Percentiles rank a stretch among this genome's conserved stretches.
Evolutionary conservation across 139 green algal genomes (phyloP).

Genomic region (Axilococcus clingmanii): DNA sequence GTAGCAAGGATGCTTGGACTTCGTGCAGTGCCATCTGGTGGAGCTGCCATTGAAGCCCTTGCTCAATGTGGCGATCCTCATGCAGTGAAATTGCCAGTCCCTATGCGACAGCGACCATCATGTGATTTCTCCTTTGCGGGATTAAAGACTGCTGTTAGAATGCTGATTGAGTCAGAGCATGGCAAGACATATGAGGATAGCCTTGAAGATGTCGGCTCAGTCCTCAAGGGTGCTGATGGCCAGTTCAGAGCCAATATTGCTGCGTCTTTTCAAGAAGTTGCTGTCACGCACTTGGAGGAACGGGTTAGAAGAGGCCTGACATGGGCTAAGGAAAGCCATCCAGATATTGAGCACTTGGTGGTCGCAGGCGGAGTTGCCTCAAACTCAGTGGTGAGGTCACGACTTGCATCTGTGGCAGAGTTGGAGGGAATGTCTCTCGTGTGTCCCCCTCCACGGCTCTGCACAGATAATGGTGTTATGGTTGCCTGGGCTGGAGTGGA

Average conservation of each 20-base stretch:
- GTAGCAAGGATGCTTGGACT: slow-evolving; percentile 85
- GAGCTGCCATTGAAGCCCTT: slow-evolving; percentile 69
- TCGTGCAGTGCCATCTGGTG: slow-evolving; percentile 62
- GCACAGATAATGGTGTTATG: slow-evolving; percentile 98
- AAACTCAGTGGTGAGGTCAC: slow-evolving; percentile 66
- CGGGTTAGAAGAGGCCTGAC: slow-evolving; percentile 32
- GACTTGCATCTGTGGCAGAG: slow-evolving; percentile 37
- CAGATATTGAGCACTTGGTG: slow-evolving; percentile 52
- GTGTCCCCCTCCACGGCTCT: slow-evolving; percentile 70
- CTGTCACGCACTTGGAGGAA: slow-evolving; percentile 78
- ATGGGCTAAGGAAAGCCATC: slow-evolving; percentile 52
- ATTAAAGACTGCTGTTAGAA: slow-evolving; percentile 81
- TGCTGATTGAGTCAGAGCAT: slow-evolving; percentile 46
- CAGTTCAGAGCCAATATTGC: slow-evolving; percentile 79
- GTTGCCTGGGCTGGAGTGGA: slow-evolving; percentile 94
- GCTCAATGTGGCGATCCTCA: slow-evolving; percentile 53
- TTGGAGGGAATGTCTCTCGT: slow-evolving; percentile 52
- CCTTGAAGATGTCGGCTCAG: slow-evolving; percentile 15
- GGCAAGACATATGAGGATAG: slow-evolving; percentile 1
- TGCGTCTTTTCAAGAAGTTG: slow-evolving; percentile 83
- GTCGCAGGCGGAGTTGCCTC: slow-evolving; percentile 89
- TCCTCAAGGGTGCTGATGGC: slow-evolving; percentile 1
- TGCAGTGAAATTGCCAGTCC: slow-evolving; percentile 54
- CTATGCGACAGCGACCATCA: slow-evolving; percentile 53
- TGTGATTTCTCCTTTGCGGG: slow-evolving; percentile 96